Conservation (phyloP, 768 basidiomycete species). For the Podaxis rugospora region DNA sequence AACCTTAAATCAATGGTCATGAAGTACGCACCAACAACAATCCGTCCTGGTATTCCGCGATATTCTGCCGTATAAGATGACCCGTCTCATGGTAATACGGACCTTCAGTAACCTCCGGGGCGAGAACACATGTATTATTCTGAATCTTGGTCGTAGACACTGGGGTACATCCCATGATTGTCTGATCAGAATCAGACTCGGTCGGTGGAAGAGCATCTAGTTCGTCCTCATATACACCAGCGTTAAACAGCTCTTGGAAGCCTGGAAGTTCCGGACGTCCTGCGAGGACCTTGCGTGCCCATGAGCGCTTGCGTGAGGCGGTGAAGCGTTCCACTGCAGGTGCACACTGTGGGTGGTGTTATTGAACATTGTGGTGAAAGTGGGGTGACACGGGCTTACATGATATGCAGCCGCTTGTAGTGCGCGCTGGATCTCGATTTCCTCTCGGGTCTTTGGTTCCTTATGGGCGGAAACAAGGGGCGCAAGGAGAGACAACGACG, state of each 20-base stretch:
- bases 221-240: slow-evolving; percentile 31
- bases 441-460: slow-evolving; percentile 38
- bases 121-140: slow-evolving; percentile 51
- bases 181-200: slow-evolving; percentile 25
- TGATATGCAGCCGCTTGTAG: slow-evolving; percentile 51
- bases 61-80: slow-evolving; percentile 49
- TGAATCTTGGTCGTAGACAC: slow-evolving; percentile 44
- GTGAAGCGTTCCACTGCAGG: slow-evolving; percentile 49
- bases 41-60: slow-evolving; percentile 50
- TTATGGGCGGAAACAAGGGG: slow-evolving; percentile 32
- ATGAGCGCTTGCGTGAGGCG: slow-evolving; percentile 42
- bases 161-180: slow-evolving; percentile 40
- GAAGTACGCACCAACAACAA: slow-evolving; percentile 35
- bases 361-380: not conserved
- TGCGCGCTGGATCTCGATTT: slow-evolving; percentile 43
- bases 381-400: slow-evolving; percentile 24
- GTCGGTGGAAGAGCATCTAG: slow-evolving; percentile 14
- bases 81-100: slow-evolving; percentile 49
- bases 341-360: slow-evolving; percentile 34
- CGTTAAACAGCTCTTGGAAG: slow-evolving; percentile 40
- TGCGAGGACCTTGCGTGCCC: slow-evolving; percentile 40
- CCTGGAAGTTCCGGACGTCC: slow-evolving; percentile 33
- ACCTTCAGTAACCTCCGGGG: slow-evolving; percentile 50
- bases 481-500: slow-evolving; percentile 16
- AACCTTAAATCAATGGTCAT: not conserved